These are phyloP conservation scores for Sporothrix dimorphospora DNA, from an alignment of 2,329 filamentous ascomycete genomes.

Conservation along the genomic window DNA sequence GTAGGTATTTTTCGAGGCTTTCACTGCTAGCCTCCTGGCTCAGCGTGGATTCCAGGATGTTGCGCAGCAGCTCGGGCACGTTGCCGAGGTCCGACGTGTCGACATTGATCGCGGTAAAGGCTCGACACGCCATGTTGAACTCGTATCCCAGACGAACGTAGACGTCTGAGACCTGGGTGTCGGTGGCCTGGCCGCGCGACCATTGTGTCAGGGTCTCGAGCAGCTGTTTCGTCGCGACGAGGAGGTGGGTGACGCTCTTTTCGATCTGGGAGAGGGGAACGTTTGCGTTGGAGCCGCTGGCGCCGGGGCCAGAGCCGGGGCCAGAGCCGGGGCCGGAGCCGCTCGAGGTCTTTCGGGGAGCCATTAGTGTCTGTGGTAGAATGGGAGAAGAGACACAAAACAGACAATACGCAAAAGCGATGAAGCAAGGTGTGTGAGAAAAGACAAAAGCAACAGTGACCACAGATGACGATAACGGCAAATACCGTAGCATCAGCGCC, in stretches of 20 bases:
- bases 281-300: slow-evolving; percentile 46
- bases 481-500: slow-evolving; percentile 17
- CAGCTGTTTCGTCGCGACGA: slow-evolving; percentile 96
- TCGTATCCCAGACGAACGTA: slow-evolving; percentile 97
- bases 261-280: slow-evolving; percentile 92
- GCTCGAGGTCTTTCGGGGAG: slow-evolving; percentile 49
- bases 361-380: slow-evolving; percentile 26
- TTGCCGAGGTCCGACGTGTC: slow-evolving; percentile 93
- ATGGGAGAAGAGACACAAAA: not conserved
- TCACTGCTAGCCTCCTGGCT: slow-evolving; percentile 95
- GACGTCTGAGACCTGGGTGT: slow-evolving; percentile 95
- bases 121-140: slow-evolving; percentile 97
- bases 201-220: slow-evolving; percentile 97
- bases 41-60: slow-evolving; percentile 91
- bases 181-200: slow-evolving; percentile 89
- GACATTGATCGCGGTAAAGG: slow-evolving; percentile 95
- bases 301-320: slow-evolving; percentile 12
- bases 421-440: no score
- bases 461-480: slow-evolving; percentile 17
- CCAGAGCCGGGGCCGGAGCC: slow-evolving; percentile 46
- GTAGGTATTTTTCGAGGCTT: slow-evolving; percentile 90
- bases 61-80: slow-evolving; percentile 86
- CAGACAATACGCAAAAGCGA: not conserved
- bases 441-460: no score
- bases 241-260: slow-evolving; percentile 96